Evolutionary conservation across 495 filamentous ascomycete genomes (phyloP), one percentile per base, ranked within the genome.

Genomic region (Penicillium pulvis): DNA sequence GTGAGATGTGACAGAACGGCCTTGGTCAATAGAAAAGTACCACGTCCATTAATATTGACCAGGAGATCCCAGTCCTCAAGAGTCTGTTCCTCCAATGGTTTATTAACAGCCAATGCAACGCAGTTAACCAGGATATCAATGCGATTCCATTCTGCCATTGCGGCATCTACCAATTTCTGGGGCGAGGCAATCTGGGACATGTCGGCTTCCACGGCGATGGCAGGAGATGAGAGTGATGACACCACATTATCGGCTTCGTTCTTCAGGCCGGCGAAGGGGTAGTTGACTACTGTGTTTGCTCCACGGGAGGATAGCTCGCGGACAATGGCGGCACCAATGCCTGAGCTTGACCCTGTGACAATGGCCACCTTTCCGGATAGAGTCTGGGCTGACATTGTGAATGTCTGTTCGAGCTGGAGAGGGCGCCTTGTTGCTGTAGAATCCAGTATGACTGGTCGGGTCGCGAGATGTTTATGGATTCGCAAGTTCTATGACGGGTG

Each of bases 331-430:
- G 62, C 62, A n/a, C 75, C 75, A 28, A 77, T 77, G 16, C 75
- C 75, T 1, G 71, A 69, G 10, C 63, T 65, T 26, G 72, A 69
- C 35, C 73, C 75, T 23, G 66, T 77, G 33, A 78, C 61, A 6
- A 78, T 62, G 56, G 75, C 75, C 14, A 73, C 67, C 51, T 75
- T 75, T 19, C 80, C 81, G 19, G 62, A 63, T 9, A 87, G 66
- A 31, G 62, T 61, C 54, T 63, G 63, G 7, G 54, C 36, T 16
- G 53, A 17, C 66, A 68, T 64, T 12, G 14, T 58, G 36, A 28
- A 3, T 6, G 31, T 46, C 2, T 42, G 30, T 33, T 49, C 17
- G 16, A 44, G 28, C 23, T 55, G 39, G 24, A 9, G 4, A 20
- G 30, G 14, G 17, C 39, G 51, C n/a, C 14, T 31, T 35, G n/a